phyloP scores from a whole-genome alignment of 2,329 filamentous ascomycete genomes.

The Nothophoma quercina region DNA sequence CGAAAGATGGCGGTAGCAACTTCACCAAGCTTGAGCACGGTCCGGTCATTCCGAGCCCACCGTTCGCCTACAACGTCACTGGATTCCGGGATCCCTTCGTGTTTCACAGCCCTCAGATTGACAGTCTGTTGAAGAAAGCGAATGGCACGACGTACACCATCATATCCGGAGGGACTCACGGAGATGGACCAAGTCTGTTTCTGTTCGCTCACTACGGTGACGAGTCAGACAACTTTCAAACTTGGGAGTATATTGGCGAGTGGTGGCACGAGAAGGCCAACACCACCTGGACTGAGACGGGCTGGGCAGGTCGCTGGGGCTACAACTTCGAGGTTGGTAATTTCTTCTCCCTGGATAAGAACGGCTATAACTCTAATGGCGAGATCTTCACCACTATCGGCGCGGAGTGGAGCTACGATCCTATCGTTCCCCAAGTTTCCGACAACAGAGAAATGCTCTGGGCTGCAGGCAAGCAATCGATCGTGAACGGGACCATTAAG shows the following conservation, averaged over 20 bases:
- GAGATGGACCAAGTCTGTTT: constrained; percentile 49
- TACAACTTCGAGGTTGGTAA: constrained; percentile 59
- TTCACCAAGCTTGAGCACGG: constrained; percentile 51
- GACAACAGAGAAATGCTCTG: constrained; percentile 54
- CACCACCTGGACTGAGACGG: constrained; percentile 29
- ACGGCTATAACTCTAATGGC: constrained; percentile 52
- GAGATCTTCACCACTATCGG: constrained; percentile 54
- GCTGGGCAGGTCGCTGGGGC: constrained; percentile 35
- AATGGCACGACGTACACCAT: constrained; percentile 51
- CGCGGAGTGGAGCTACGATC: constrained; percentile 54
- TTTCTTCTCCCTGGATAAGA: constrained; percentile 51
- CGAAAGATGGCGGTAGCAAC: constrained; percentile 50
- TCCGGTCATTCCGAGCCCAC: constrained; percentile 50
- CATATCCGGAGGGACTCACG: constrained; percentile 53
- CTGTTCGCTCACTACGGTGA: constrained; percentile 50
- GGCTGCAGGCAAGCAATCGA: constrained; percentile 49
- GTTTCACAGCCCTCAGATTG: constrained; percentile 51
- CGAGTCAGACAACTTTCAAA: constrained; percentile 46
- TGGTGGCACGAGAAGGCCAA: constrained; percentile 53
- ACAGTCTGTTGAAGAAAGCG: constrained; percentile 43
- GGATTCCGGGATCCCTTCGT: constrained; percentile 56
- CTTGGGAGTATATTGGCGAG: constrained; percentile 49
- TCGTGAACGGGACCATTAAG: constrained; percentile 32
- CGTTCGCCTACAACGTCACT: constrained; percentile 53
- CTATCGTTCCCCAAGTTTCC: constrained; percentile 51